Evolutionary conservation across 2,329 filamentous ascomycete genomes (phyloP).

Genomic region (Talaromyces sp.): DNA sequence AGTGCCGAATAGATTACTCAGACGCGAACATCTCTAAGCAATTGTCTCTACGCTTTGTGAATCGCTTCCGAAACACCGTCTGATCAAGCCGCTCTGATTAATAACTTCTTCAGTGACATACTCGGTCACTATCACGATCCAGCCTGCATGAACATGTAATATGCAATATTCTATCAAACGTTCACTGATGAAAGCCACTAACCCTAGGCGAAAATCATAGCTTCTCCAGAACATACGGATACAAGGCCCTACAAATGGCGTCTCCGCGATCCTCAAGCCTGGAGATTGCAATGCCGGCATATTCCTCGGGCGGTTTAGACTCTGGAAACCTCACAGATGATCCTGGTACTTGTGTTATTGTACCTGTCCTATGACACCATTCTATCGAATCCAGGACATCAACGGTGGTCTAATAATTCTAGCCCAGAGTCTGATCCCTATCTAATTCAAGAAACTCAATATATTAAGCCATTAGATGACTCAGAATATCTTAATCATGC

Average conservation of each 20-base stretch:
- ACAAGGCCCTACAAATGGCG: background rate
- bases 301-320: background rate
- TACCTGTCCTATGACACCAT: background rate
- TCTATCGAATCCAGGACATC: background rate
- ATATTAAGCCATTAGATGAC: background rate
- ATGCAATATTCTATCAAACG: background rate
- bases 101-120: background rate
- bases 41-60: background rate
- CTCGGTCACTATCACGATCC: background rate
- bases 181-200: background rate
- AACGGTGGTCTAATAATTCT: background rate
- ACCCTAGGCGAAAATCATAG: background rate
- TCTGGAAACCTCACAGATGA: background rate
- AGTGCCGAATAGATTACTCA: background rate
- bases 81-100: background rate
- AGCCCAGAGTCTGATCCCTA: background rate
- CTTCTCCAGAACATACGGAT: background rate
- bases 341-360: background rate
- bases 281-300: background rate
- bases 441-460: background rate
- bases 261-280: background rate
- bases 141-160: conserved; percentile 4
- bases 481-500: background rate
- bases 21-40: background rate
- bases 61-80: background rate